Percentiles rank a stretch among this genome's conserved stretches.
These are phyloP conservation scores for thale cress (Arabidopsis thaliana) DNA, from an alignment of 345 rosid species.

Conservation along the genomic window DNA sequence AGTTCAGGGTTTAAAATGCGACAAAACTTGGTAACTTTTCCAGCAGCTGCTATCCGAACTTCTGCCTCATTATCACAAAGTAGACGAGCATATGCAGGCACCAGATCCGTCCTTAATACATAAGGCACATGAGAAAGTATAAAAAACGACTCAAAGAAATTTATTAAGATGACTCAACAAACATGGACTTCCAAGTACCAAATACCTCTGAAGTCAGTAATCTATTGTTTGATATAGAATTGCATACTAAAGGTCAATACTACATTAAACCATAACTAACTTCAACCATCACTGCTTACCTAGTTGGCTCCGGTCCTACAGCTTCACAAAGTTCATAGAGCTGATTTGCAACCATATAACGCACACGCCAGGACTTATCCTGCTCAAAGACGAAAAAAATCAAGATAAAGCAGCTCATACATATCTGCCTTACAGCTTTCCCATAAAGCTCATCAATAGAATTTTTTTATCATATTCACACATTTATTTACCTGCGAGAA, in stretches of 20 bases:
- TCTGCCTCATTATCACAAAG: constrained; percentile 99
- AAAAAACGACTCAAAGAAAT: background rate
- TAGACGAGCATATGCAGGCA: constrained; percentile 91
- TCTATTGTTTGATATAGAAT: background rate
- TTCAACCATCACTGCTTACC: constrained; percentile 47
- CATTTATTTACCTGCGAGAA: constrained; percentile 79
- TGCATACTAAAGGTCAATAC: background rate
- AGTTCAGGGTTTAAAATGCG: constrained; percentile 88
- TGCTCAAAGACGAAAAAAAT: constrained; percentile 31
- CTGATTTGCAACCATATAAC: constrained; percentile 90
- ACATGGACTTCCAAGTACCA: constrained; percentile 8
- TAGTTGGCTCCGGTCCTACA: constrained; percentile 83
- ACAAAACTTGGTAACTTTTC: constrained; percentile 93
- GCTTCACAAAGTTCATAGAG: constrained; percentile 85
- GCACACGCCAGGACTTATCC: constrained; percentile 93
- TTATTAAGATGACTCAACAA: constrained; percentile 21
- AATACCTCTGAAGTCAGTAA: constrained; percentile 7
- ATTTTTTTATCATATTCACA: background rate
- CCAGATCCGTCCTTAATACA: constrained; percentile 72
- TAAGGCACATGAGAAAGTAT: background rate
- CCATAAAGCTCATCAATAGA: constrained; percentile 4
- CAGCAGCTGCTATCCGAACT: constrained; percentile 98
- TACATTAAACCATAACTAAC: background rate
- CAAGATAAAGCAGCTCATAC: constrained; percentile 18
- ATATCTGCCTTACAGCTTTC: constrained; percentile 10